Evolutionary conservation across 2,329 filamentous ascomycete species (phyloP), one percentile per base, ranked within the genome.

Genomic region (Drechslerella coelobrocha): DNA sequence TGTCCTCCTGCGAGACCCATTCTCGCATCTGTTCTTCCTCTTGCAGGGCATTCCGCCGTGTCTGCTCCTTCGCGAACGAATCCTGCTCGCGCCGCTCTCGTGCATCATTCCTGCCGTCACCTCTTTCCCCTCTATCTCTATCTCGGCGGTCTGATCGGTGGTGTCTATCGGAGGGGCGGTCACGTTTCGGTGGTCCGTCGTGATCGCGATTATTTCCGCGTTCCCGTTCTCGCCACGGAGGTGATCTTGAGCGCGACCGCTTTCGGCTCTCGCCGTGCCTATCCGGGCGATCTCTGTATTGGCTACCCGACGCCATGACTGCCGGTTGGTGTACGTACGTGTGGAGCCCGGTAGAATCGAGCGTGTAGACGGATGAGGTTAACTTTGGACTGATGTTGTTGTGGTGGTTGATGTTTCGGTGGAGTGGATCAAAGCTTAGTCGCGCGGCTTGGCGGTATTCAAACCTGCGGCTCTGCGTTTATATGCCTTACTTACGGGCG

Each of bases 1-100:
- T 88, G 81, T 99, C 94, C 79, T 99, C 94, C 76, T 96, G 90
- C 56, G 93, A 90, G 19, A 97, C 90, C 83, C 94, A 99, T 77
- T 89, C 85, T 24, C 87, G 84, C 74, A 88, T 89, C 77, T 91
- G 88, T 77, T 92, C 88, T 76, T 92, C 89, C 77, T 91, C 86
- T 65, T 88, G 89, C 72, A 90, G 80, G 3, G 75, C 74, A 27
- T 76, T 76, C 6, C 75, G 68, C 2, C 75, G 74, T 24, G 75
- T 76, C 60, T 76, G 75, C 41, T 76, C 75, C 31, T 74, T 74
- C 10, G 74, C 73, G 23, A 75, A 75, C 45, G 72, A 73, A 48
- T 76, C 74, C 41, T 76, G 75, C 23, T 74, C 74, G 17, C 74
- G 72, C 1, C 60, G 61, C 6, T 61, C 47, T 6, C 53, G 59